phyloP scores from a whole-genome alignment of 2,329 filamentous ascomycete genomes.

The Basipetospora chlamydospora region DNA sequence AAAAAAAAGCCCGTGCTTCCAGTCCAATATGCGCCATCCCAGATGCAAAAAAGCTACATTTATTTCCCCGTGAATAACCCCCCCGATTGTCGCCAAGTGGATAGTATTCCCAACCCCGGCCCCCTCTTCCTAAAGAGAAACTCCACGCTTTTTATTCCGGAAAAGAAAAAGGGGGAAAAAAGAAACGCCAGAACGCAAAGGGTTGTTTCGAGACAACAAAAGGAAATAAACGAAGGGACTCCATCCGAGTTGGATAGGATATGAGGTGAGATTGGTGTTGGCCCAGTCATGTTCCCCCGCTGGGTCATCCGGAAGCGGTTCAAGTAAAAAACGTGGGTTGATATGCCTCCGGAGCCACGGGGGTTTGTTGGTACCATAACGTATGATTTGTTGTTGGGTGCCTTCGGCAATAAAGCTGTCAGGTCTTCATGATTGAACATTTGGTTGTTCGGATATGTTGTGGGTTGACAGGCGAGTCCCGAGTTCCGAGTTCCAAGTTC shows the following conservation, averaged over 20 bases:
- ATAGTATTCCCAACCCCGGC: conserved; percentile 5
- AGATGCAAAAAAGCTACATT: too few relatives aligned
- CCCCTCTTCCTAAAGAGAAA: conserved; percentile 6
- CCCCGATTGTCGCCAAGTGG: conserved; percentile 5
- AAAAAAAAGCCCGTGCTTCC: too few relatives aligned
- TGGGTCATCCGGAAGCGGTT: too few relatives aligned
- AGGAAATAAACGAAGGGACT: conserved; percentile 3
- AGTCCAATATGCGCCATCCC: conserved; percentile 7
- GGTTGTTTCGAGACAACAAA: conserved; percentile 6
- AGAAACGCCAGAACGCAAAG: too few relatives aligned
- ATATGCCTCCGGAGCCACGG: neutral
- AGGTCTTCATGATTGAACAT: too few relatives aligned
- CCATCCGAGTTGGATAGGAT: too few relatives aligned
- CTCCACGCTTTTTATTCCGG: conserved; percentile 8
- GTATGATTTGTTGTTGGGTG: neutral
- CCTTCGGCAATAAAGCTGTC: neutral
- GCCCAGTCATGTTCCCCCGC: too few relatives aligned
- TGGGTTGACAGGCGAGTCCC: too few relatives aligned
- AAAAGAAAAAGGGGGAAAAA: conserved; percentile 2
- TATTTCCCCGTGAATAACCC: too few relatives aligned
- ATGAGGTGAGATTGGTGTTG: conserved; percentile 1
- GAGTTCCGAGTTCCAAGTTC: too few relatives aligned
- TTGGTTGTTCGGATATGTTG: too few relatives aligned
- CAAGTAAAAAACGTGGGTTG: too few relatives aligned
- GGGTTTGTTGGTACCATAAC: neutral